Conservation (phyloP, 441 rosid species). For the Pelargonium australe region DNA sequence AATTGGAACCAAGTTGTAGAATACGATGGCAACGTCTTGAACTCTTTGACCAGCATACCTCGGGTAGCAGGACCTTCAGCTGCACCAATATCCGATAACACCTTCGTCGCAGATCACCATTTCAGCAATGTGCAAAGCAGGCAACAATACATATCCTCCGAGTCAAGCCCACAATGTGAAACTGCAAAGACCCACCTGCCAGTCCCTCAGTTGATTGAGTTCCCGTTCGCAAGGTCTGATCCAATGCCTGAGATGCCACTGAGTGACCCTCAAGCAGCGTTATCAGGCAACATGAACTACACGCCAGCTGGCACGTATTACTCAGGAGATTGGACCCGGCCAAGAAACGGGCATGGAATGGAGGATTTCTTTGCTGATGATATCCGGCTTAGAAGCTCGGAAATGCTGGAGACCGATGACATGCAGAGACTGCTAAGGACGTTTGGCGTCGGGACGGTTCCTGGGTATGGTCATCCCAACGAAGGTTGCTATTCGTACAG, state of each 20-base stretch:
- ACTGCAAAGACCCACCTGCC: background rate
- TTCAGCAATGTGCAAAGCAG: conserved; percentile 3
- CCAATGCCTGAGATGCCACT: background rate
- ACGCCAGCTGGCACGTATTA: background rate
- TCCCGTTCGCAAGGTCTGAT: conserved; percentile 8
- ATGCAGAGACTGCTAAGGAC: conserved; percentile 72
- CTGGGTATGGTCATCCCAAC: conserved; percentile 30
- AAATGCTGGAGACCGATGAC: conserved; percentile 77
- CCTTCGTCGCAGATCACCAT: conserved; percentile 7
- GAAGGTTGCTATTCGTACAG: conserved; percentile 1
- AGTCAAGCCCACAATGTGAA: conserved; percentile 21
- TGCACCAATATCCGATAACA: background rate
- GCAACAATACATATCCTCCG: conserved; percentile 4
- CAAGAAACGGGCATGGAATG: conserved; percentile 8
- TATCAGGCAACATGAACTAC: background rate
- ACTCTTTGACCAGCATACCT: background rate
- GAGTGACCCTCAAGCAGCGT: background rate
- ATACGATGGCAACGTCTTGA: conserved; percentile 3
- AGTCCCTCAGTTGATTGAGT: conserved; percentile 5
- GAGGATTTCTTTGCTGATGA: conserved; percentile 7
- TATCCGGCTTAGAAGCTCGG: conserved; percentile 47
- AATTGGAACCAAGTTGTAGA: conserved; percentile 10
- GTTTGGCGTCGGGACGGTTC: conserved; percentile 5
- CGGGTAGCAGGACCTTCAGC: background rate
- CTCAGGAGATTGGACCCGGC: conserved; percentile 4